Base-by-base conservation (phyloP, 208 protist genomes). In the Acanthamoeba lugdunensis region DNA sequence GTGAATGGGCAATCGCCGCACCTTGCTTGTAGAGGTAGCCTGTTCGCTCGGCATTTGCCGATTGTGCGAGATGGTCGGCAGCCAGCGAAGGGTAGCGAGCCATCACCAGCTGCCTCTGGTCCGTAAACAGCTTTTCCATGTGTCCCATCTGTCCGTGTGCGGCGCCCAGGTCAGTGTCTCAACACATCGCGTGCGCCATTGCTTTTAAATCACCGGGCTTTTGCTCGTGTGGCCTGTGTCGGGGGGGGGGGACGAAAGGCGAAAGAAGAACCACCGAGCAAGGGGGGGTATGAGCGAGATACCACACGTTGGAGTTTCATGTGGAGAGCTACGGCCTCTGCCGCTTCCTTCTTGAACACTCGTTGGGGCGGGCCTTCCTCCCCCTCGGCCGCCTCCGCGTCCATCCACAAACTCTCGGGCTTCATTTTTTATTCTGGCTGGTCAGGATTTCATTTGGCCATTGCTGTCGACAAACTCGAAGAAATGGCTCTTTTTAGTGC, bases 11-110 rank as follows among this genome's bases (percentile, higher is more conserved):
- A 41, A 41, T 41, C 37, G 37, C 37, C 25, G 63, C 0, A 81
- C 71, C 71, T 81, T 81, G 71, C 37, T 81, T 81, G 23, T 28
- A 81, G 13, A 81, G 37, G 21, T 52, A 81, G 28, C 71, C 71
- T 11, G 71, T 81, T 37, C 71, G n/a, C 41, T 81, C 71, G 5
- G 71, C 28, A n/a, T 81, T 81, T 2, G 71, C 71, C 28, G 37
- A 50, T n/a, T 81, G 71, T 8, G 71, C 71, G 18, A 81, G 71
- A 11, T 81, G 71, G 41, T 81, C 71, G 18, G 71, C 71, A 11
- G 71, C 71, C 14, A 81, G 71, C 30, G 71, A 81, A 14, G 71
- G 41, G 37, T 81, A 81, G 11, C 71, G 71, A 11, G 71, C 71
- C 33, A 50, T 14, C 71, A 81, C 71, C 71, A 81, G 11, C 37